Evolutionary conservation across 441 rosid species (phyloP), one percentile per base, ranked within the genome.

Genomic region (Pelargonium australe): DNA sequence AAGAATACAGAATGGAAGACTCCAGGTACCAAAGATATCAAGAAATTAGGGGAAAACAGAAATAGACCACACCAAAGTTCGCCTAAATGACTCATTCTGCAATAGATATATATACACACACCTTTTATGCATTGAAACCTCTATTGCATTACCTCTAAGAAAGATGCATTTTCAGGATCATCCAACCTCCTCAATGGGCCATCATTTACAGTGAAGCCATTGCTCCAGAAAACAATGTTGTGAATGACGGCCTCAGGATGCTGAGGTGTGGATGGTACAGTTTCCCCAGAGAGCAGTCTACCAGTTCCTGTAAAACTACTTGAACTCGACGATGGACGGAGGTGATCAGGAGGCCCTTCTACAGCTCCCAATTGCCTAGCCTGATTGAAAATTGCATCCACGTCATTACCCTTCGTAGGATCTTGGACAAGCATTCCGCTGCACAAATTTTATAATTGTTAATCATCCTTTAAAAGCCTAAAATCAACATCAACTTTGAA

Each of bases 381-480:
- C 82, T 85, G 94, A 67, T 86, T 86, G 78, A 94, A 91, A 69
- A 94, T 91, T n/a, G 89, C 92, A 82, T 90, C 97, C 67, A 91
- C 97, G 76, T 90, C 94, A 78, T 86, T 84, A 31, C 82, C 86
- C 70, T 91, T 91, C 0, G 89, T 14, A 70, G 99, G 96, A 79
- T 88, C 97, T 79, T 94, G 99, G 76, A 94, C 98, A 25, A 94
- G 86, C 98, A 94, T 94, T 61, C 99, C 97, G 76, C 97, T 89
- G 77, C 78, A 81, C 76, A 49, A 10, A 65, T 47, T 62, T 41
- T 49, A 68, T 17, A 19, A 31, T 14, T 16, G 9, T 25, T 45
- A 16, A 51, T 49, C 55, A 49, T 49, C 55, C n/a, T 12, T 49
- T 49, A 49, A 1, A 1, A 0, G 12, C n/a, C 14, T 13, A 49